Percentiles rank a stretch among this genome's conserved stretches.
These are phyloP conservation scores for Sclerotinia glacialis DNA, from an alignment of 2,329 filamentous ascomycete species.

Conservation along the genomic window DNA sequence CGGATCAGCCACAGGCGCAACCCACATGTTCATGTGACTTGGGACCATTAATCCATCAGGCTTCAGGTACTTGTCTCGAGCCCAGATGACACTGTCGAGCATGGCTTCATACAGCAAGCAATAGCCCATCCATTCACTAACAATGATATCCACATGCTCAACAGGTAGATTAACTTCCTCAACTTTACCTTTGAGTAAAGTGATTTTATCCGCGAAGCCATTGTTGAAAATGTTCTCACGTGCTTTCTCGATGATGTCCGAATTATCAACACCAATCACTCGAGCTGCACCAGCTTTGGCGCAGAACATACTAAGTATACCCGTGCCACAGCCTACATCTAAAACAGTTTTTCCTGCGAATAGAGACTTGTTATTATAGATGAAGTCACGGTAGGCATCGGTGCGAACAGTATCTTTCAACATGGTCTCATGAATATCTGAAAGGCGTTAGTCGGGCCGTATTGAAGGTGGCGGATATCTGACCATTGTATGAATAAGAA, in stretches of 20 bases:
- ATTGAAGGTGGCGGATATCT: conserved; percentile 23
- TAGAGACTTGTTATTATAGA: conserved; percentile 84
- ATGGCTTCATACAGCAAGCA: conserved; percentile 91
- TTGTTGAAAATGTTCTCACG: conserved; percentile 83
- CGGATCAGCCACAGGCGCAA: conserved; percentile 75
- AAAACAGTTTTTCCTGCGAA: conserved; percentile 85
- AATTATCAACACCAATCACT: conserved; percentile 91
- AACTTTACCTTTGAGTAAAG: conserved; percentile 78
- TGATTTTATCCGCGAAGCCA: conserved; percentile 69
- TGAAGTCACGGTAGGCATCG: conserved; percentile 90
- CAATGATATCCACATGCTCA: conserved; percentile 83
- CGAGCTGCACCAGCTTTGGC: conserved; percentile 82
- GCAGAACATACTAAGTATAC: conserved; percentile 92
- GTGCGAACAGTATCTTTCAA: conserved; percentile 86
- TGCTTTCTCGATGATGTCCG: conserved; percentile 83
- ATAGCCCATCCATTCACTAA: conserved; percentile 99
- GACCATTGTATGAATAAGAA: conserved; percentile 66
- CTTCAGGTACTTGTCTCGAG: conserved; percentile 80
- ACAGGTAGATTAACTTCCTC: conserved; percentile 81
- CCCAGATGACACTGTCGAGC: conserved; percentile 87
- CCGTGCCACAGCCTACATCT: conserved; percentile 84
- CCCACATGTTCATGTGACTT: conserved; percentile 76
- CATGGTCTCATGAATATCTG: conserved; percentile 96
- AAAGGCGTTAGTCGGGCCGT: conserved; percentile 11
- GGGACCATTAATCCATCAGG: conserved; percentile 81